Base-by-base conservation (phyloP, 2,329 filamentous ascomycete genomes). In the Dothiorella sarmentorum region DNA sequence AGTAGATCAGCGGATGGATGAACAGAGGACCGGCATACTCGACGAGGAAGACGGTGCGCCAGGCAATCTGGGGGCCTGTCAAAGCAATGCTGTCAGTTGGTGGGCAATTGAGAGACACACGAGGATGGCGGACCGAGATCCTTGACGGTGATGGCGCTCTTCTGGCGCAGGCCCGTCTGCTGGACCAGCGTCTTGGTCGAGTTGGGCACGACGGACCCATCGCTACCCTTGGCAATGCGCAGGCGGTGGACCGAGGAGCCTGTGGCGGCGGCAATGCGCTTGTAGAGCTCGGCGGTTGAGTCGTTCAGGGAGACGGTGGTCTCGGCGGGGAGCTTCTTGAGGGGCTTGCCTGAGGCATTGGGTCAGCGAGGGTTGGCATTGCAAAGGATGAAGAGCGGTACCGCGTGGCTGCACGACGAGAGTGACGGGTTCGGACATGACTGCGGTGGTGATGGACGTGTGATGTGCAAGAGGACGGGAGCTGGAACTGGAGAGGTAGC, bases 11-110 rank as follows among this genome's bases (percentile, higher is more conserved):
- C 43, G 85, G 83, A 78, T 97, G 92, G 77, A 97, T 89, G 68
- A 97, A 76, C 68, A 97, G 83, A 5, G 94, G 94, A 3, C 94
- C 94, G 64, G 94, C 77, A 75, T 99, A 99, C 77, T 99, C 94
- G 78, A 97, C 86, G 63, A 97, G 78, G 80, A 93, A 99, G 73
- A 97, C 93, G 61, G 90, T 94, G 63, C 86, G 87, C 94, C 94
- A 99, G 62, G 85, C 85, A 58, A 97, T 88, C 75, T 99, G 94
- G 49, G 87, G 84, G 15, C 94, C 91, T 96, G 63, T 51, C 44
- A 26, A 24, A 2, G 10, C 18, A 13, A 29, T 11, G 7, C 2
- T 1, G 33, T 60, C 33, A 53, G 49, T 9, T 22, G 24, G 33
- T 7, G 37, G 22, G 22, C 2, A 17, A 13, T 15, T 13, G 44